Percentiles rank a stretch among this genome's conserved stretches.
Evolutionary conservation across 1,139 yeast genomes (phyloP).

Genomic region (Debaryomyces robertsiae): DNA sequence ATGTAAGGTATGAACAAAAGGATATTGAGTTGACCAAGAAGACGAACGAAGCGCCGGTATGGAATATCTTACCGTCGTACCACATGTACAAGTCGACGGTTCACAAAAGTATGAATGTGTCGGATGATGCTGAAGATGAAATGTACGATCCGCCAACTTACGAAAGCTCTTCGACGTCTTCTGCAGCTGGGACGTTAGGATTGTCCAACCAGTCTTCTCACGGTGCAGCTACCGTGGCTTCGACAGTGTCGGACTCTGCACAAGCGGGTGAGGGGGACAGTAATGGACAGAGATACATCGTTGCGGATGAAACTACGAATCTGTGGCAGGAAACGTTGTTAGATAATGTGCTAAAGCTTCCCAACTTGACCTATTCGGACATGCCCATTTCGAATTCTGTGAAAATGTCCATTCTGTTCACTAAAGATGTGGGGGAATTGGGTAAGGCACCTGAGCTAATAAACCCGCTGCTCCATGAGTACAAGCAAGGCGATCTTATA

Average conservation of each 20-base stretch:
- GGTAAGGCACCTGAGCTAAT: constrained; percentile 32
- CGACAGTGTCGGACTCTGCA: neutral
- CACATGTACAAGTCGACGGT: constrained; percentile 20
- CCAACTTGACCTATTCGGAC: constrained; percentile 33
- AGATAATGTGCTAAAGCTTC: constrained; percentile 40
- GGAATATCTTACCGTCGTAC: constrained; percentile 37
- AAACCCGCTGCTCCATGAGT: constrained; percentile 39
- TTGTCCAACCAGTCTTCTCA: neutral
- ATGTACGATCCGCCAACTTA: constrained; percentile 14
- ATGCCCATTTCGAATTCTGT: constrained; percentile 31
- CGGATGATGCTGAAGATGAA: constrained; percentile 6
- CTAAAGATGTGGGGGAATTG: constrained; percentile 37
- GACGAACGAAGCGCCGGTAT: constrained; percentile 20
- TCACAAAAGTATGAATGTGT: constrained; percentile 9
- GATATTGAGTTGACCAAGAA: constrained; percentile 6
- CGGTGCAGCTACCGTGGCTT: neutral
- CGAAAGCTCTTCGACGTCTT: constrained; percentile 10
- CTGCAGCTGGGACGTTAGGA: neutral
- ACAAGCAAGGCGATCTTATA: constrained; percentile 43
- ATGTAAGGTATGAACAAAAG: neutral
- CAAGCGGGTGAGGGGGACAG: constrained; percentile 8
- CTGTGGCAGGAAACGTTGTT: constrained; percentile 43
- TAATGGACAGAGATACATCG: constrained; percentile 16
- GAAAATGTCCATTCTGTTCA: constrained; percentile 34
- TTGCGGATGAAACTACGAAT: constrained; percentile 37